Evolutionary conservation across 2,329 filamentous ascomycete species (phyloP).

Genomic region (Aphanoascus verrucosus): DNA sequence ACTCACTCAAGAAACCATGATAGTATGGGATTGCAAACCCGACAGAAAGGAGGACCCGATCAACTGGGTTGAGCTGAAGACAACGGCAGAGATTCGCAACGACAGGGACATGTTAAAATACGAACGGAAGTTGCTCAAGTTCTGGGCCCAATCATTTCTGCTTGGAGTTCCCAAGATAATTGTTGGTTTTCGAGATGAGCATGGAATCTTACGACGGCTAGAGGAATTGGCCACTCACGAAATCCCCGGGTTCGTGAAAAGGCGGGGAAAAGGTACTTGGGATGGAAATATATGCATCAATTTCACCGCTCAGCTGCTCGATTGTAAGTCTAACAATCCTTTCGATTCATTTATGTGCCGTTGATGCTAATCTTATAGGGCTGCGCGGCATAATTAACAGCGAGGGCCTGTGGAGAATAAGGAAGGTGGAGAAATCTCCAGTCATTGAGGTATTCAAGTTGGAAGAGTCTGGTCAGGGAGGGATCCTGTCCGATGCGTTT

Average conservation of each 20-base stretch:
- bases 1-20: not conserved
- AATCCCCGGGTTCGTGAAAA: constrained; percentile 66
- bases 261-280: constrained; percentile 59
- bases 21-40: constrained; percentile 78
- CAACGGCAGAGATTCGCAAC: constrained; percentile 59
- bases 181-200: constrained; percentile 68
- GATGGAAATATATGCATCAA: constrained; percentile 91
- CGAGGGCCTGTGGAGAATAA: constrained; percentile 74
- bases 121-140: constrained; percentile 83
- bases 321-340: constrained; percentile 47
- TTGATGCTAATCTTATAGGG: constrained; percentile 36
- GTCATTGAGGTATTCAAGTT: constrained; percentile 64
- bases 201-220: constrained; percentile 60
- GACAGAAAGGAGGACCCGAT: constrained; percentile 53
- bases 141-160: constrained; percentile 93
- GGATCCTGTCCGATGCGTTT: constrained; percentile 67
- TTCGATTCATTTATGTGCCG: constrained; percentile 16
- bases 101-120: constrained; percentile 63
- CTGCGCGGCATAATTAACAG: constrained; percentile 49
- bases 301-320: constrained; percentile 66
- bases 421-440: constrained; percentile 51
- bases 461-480: constrained; percentile 62
- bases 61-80: constrained; percentile 94
- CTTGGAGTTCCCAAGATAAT: constrained; percentile 86
- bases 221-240: constrained; percentile 70